phyloP scores from a whole-genome alignment of 305 asterid genomes.

The Fraxinus sp. region DNA sequence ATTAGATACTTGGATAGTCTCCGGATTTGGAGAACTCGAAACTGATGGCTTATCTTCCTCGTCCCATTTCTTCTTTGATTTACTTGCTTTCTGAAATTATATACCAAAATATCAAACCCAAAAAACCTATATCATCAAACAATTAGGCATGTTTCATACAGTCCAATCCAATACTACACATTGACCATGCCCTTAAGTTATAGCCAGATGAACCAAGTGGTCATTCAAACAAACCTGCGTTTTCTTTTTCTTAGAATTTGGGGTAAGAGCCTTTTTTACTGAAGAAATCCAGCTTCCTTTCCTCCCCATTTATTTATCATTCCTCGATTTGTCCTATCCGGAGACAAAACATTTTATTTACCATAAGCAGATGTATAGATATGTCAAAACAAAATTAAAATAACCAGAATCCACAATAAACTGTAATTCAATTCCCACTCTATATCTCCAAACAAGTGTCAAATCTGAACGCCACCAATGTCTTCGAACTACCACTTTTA shows the following conservation, averaged over 20 bases:
- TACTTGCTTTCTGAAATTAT: slow-evolving; percentile 48
- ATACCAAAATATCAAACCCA: slow-evolving; percentile 5
- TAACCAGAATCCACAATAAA: slow-evolving; percentile 3
- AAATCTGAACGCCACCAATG: slow-evolving; percentile 10
- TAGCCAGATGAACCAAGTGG: neutral
- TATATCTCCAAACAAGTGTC: slow-evolving; percentile 3
- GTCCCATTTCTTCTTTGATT: slow-evolving; percentile 41
- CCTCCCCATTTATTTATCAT: slow-evolving; percentile 63
- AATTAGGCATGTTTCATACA: neutral
- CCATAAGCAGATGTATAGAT: neutral
- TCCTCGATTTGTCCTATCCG: slow-evolving; percentile 37
- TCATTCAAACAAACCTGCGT: slow-evolving; percentile 38
- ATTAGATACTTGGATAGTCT: slow-evolving; percentile 40
- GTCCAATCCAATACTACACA: neutral
- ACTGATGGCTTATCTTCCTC: slow-evolving; percentile 52
- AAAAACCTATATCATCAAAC: neutral
- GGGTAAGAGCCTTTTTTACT: slow-evolving; percentile 80
- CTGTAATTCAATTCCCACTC: neutral
- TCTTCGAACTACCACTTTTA: neutral
- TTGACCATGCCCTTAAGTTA: neutral
- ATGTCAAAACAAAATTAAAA: neutral
- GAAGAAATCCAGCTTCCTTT: slow-evolving; percentile 92
- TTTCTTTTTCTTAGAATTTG: slow-evolving; percentile 58
- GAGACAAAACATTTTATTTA: neutral
- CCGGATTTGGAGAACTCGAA: slow-evolving; percentile 41